These are phyloP conservation scores for Nicotiana sylvestris DNA, from an alignment of 257 asterid species.

Conservation along the genomic window DNA sequence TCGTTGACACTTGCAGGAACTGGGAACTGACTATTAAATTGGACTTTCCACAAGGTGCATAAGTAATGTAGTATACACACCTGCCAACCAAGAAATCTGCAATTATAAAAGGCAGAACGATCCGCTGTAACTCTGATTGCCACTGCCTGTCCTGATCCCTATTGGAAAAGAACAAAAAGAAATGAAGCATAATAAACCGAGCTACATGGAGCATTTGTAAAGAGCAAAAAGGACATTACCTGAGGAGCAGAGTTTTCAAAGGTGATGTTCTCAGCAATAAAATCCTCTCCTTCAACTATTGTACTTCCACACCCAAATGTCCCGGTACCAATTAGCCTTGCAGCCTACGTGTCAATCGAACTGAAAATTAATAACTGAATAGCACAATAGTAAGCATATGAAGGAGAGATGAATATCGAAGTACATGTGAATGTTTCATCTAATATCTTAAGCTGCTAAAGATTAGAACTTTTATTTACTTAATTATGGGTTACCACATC, in stretches of 20 bases:
- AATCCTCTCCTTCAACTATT: constrained; percentile 95
- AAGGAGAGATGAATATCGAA: not conserved
- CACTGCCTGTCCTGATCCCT: constrained; percentile 99
- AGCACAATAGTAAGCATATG: not conserved
- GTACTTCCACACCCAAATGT: constrained; percentile 89
- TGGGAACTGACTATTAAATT: not conserved
- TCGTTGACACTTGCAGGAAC: not conserved
- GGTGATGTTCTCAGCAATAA: constrained; percentile 90
- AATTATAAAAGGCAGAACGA: constrained; percentile 83
- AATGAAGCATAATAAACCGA: not conserved
- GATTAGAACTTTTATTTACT: not conserved
- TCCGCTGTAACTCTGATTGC: constrained; percentile 92
- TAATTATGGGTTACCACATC: not conserved
- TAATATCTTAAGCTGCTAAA: not conserved
- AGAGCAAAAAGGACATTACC: constrained; percentile 26
- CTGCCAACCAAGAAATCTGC: constrained; percentile 98
- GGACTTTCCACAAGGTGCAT: not conserved
- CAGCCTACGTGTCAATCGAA: constrained; percentile 27
- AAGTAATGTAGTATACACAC: constrained; percentile 20
- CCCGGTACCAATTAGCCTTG: constrained; percentile 90
- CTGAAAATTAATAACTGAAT: not conserved
- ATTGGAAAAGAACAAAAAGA: not conserved
- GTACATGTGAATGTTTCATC: not conserved
- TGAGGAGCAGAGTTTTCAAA: constrained; percentile 86
- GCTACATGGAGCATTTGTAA: not conserved